Conservation (phyloP, 805 yeast genomes). For the Jamesozyma lodderae region DNA sequence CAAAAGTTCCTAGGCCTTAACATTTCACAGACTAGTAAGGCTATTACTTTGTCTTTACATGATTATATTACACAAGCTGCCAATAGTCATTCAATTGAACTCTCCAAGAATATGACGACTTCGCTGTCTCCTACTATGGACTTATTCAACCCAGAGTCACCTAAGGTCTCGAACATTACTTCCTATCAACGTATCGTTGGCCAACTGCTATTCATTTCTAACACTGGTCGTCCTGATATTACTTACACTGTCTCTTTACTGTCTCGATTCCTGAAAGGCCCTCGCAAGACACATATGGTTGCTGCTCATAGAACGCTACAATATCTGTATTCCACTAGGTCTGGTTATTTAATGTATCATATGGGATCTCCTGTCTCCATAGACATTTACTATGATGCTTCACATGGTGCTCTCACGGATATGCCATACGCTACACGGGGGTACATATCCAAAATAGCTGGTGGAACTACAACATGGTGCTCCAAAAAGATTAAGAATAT, state of each 20-base stretch:
- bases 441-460: too few species aligned
- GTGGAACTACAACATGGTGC: too few species aligned
- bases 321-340: neutral
- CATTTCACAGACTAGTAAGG: neutral
- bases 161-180: neutral
- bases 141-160: neutral
- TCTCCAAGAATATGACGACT: neutral
- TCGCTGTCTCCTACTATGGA: neutral
- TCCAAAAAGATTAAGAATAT: too few species aligned
- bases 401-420: neutral
- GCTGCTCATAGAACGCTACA: constrained; percentile 1
- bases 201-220: constrained; percentile 3
- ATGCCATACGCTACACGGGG: too few species aligned
- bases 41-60: constrained; percentile 1
- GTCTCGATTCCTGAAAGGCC: constrained; percentile 2
- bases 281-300: neutral
- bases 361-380: neutral
- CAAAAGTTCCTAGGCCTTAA: constrained; percentile 5
- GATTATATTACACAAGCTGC: constrained; percentile 5
- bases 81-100: constrained; percentile 11
- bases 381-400: neutral
- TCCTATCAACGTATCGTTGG: constrained; percentile 5
- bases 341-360: neutral
- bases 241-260: constrained; percentile 2
- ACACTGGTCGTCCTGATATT: constrained; percentile 6